Conservation (phyloP, 202 grass and related monocot species). For the Brachypodium distachyon region DNA sequence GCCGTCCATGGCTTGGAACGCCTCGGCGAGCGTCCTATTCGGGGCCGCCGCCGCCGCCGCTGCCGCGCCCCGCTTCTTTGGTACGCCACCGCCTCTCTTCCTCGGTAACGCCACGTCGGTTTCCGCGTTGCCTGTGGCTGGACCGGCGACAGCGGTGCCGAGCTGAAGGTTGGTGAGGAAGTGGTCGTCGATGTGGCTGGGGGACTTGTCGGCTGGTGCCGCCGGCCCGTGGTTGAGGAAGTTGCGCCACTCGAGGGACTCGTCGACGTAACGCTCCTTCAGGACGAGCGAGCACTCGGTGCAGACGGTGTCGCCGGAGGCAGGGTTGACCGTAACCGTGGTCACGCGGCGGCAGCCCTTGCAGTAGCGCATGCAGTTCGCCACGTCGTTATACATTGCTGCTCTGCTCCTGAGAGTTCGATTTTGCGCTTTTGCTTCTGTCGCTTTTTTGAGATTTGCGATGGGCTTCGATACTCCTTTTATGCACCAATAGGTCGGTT, state of each 20-base stretch:
- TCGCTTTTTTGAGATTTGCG: background rate
- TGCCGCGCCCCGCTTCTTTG: background rate
- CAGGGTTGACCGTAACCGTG: constrained; percentile 9
- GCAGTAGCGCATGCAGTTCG: constrained; percentile 16
- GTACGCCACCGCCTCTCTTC: background rate
- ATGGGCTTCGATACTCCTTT: background rate
- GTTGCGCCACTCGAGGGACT: constrained; percentile 23
- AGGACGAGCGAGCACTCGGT: constrained; percentile 31
- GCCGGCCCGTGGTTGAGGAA: constrained; percentile 20
- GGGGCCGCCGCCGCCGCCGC: background rate
- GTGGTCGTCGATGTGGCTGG: background rate
- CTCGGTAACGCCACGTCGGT: too few species aligned
- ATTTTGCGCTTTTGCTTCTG: background rate
- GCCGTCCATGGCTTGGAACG: constrained; percentile 29
- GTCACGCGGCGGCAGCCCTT: constrained; percentile 16
- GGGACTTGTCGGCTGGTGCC: constrained; percentile 6
- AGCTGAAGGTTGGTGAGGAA: too few species aligned
- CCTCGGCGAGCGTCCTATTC: constrained; percentile 12
- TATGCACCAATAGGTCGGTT: background rate
- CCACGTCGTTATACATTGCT: background rate
- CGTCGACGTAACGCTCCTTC: constrained; percentile 23
- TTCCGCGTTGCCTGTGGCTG: too few species aligned
- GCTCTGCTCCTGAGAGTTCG: background rate
- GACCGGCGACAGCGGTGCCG: too few species aligned
- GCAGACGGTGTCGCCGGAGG: constrained; percentile 34